Evolutionary conservation across 1,284 basidiomycete species (phyloP).

Genomic region (Marasmius fiardii): DNA sequence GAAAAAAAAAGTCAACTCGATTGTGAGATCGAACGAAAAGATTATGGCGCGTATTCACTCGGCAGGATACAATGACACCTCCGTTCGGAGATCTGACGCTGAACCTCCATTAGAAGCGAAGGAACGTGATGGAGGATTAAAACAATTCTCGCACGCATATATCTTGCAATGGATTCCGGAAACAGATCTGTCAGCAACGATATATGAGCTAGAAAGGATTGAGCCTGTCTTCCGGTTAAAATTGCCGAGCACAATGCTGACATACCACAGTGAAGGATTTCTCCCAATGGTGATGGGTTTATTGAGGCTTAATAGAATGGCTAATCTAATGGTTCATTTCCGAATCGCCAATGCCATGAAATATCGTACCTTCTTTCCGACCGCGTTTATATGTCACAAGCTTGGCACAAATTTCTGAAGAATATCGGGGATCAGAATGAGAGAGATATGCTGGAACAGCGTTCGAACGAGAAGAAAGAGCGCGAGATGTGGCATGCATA

Average conservation of each 20-base stretch:
- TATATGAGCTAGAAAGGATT: constrained; percentile 33
- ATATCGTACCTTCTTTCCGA: constrained; percentile 55
- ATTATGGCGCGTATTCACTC: constrained; percentile 36
- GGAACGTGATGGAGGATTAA: neutral
- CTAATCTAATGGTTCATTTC: constrained; percentile 25
- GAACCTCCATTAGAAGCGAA: constrained; percentile 4
- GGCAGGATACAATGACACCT: constrained; percentile 72
- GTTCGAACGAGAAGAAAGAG: neutral
- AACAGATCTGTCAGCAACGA: constrained; percentile 27
- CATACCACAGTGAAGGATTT: constrained; percentile 52
- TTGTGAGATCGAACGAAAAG: neutral
- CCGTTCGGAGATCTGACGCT: constrained; percentile 69
- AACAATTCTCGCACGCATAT: constrained; percentile 56
- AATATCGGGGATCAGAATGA: neutral
- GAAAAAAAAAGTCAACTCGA: neutral
- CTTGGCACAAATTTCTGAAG: constrained; percentile 60
- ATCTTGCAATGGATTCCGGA: constrained; percentile 66
- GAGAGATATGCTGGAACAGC: neutral
- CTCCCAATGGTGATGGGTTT: constrained; percentile 66
- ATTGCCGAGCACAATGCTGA: neutral
- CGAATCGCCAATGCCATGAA: neutral
- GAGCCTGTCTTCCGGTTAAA: constrained; percentile 1
- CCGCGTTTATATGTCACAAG: constrained; percentile 53
- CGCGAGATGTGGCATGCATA: neutral
- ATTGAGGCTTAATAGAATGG: constrained; percentile 54